Evolutionary conservation across 176 grass and related monocot species (phyloP).

Genomic region (Rhynchospora breviuscula): DNA sequence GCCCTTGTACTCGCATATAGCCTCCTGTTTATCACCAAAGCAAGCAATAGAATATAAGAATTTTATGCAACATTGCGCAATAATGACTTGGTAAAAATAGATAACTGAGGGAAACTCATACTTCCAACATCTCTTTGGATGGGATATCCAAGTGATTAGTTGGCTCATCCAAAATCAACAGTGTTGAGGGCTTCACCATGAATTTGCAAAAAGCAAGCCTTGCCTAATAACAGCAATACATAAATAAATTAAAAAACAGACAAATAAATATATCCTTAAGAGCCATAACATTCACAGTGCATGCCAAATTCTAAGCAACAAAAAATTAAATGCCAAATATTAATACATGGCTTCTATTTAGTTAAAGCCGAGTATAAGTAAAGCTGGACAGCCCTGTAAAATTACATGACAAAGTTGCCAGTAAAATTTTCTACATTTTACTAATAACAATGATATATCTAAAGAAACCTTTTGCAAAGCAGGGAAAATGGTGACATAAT

Average conservation of each 20-base stretch:
- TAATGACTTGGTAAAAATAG: not conserved
- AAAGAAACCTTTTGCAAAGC: not conserved
- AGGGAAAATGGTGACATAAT: not conserved
- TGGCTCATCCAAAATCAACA: slow-evolving; percentile 94
- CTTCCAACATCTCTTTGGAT: slow-evolving; percentile 99
- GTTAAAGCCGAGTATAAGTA: not conserved
- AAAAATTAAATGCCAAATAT: not conserved
- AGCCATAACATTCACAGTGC: not conserved
- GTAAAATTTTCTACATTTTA: not conserved
- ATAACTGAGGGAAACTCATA: slow-evolving; percentile 26
- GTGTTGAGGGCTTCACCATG: slow-evolving; percentile 96
- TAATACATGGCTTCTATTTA: not conserved
- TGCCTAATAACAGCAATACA: slow-evolving; percentile 41
- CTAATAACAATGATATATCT: not conserved
- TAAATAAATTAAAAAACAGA: slow-evolving; percentile 9
- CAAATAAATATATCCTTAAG: not conserved
- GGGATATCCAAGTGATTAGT: slow-evolving; percentile 99
- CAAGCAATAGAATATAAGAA: slow-evolving; percentile 18
- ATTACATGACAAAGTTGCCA: not conserved
- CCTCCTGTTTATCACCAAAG: slow-evolving; percentile 55
- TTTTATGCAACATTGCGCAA: not conserved
- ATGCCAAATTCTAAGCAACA: not conserved
- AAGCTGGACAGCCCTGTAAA: not conserved
- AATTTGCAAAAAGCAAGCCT: slow-evolving; percentile 99
- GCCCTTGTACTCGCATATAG: slow-evolving; percentile 86